A percentile compares a stretch with the other conserved stretches of the same genome.
These are phyloP conservation scores for Mytilinidion resinicola DNA, from an alignment of 495 filamentous ascomycete genomes.

Conservation along the genomic window DNA sequence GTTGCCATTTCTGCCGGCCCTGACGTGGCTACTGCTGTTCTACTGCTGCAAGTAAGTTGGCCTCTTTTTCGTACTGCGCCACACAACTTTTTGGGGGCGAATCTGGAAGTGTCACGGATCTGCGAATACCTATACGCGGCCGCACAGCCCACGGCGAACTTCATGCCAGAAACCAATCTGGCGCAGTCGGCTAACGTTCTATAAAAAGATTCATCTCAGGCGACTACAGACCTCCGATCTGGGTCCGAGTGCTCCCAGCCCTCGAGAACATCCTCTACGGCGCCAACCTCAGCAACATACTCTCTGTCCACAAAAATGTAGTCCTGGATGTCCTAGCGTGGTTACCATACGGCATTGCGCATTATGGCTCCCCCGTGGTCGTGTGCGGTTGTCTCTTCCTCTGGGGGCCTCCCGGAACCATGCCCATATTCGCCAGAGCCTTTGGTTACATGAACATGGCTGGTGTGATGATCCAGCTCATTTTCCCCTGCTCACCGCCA, in stretches of 20 bases:
- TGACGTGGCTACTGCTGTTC: conserved; percentile 80
- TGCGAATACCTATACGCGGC: not conserved
- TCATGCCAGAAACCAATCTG: not conserved
- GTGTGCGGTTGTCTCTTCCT: conserved; percentile 72
- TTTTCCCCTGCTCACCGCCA: conserved; percentile 88
- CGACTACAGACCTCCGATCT: conserved; percentile 82
- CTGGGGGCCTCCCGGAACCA: conserved; percentile 77
- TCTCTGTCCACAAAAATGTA: conserved; percentile 77
- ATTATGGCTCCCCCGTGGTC: conserved; percentile 76
- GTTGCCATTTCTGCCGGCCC: conserved; percentile 76
- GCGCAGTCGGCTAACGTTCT: conserved; percentile 16
- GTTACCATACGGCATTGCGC: conserved; percentile 85
- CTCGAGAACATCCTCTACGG: conserved; percentile 96
- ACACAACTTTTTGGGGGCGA: not conserved
- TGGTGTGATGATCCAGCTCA: conserved; percentile 76
- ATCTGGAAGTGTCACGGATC: not conserved
- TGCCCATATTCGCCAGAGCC: conserved; percentile 74
- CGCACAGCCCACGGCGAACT: conserved; percentile 6
- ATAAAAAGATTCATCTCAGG: conserved; percentile 67
- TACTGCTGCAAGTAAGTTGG: conserved; percentile 77
- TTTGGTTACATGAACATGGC: conserved; percentile 90
- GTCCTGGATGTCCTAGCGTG: conserved; percentile 82
- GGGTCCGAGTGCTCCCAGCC: conserved; percentile 90
- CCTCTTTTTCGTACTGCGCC: conserved; percentile 10
- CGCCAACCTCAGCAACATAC: conserved; percentile 89